These are phyloP conservation scores for Moricandia moricandioides DNA, from an alignment of 345 rosid species.

Conservation along the genomic window DNA sequence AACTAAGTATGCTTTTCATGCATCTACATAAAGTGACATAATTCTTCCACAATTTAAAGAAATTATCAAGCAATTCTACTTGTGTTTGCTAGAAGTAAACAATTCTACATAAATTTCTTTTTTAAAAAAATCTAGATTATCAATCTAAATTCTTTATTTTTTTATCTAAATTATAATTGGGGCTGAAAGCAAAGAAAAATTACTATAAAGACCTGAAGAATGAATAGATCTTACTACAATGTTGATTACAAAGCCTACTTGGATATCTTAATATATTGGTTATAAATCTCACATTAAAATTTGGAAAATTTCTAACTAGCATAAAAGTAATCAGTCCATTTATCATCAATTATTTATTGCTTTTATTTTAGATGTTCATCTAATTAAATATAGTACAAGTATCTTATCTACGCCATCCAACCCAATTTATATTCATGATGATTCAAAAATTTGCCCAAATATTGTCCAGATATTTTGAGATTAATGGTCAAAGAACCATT, in stretches of 20 bases:
- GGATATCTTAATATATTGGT: not conserved
- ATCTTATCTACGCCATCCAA: not conserved
- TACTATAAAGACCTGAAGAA: not conserved
- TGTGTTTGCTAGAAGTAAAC: no score
- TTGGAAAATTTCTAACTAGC: not conserved
- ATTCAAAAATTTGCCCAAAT: not conserved
- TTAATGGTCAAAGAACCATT: no score
- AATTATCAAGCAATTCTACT: no score
- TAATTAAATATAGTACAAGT: not conserved
- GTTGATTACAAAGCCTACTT: not conserved
- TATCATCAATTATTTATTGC: not conserved
- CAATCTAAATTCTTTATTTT: not conserved
- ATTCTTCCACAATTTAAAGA: no score
- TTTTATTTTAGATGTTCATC: not conserved
- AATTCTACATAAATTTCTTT: not conserved
- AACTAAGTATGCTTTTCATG: no score
- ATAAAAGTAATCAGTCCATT: not conserved
- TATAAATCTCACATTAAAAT: no score
- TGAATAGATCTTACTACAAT: not conserved
- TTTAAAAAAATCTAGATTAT: not conserved
- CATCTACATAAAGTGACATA: no score
- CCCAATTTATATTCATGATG: not conserved
- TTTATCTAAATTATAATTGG: not conserved
- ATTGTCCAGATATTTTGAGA: not conserved
- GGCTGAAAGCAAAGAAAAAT: not conserved